These are phyloP conservation scores for Chalciporus piperatoides DNA, from an alignment of 1,284 basidiomycete species.

Conservation along the genomic window DNA sequence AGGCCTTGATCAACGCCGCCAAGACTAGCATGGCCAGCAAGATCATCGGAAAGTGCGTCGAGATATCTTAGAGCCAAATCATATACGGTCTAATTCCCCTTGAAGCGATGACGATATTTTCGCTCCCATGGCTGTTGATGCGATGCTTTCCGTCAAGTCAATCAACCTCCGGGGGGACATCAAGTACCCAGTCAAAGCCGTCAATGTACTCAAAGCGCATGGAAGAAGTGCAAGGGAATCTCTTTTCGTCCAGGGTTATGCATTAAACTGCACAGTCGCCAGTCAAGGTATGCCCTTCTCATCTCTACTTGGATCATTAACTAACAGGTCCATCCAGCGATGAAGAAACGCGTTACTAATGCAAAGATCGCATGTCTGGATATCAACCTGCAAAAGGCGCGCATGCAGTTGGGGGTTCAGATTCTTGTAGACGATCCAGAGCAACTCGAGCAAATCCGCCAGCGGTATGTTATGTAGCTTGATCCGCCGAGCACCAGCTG, in stretches of 20 bases:
- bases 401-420: conserved; percentile 98
- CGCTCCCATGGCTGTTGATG: conserved; percentile 97
- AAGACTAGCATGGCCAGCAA: conserved; percentile 99
- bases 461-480: conserved; percentile 52
- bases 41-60: conserved; percentile 84
- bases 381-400: conserved; percentile 95
- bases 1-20: conserved; percentile 93
- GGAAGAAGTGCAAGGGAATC: conserved; percentile 96
- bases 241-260: conserved; percentile 94
- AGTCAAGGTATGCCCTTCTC: conserved; percentile 72
- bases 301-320: neutral
- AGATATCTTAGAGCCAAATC: conserved; percentile 2
- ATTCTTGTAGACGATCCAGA: conserved; percentile 97
- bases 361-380: conserved; percentile 99
- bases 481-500: conserved; percentile 1
- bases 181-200: conserved; percentile 99
- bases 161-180: conserved; percentile 93
- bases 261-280: conserved; percentile 97
- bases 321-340: conserved; percentile 54
- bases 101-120: conserved; percentile 95
- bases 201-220: conserved; percentile 99
- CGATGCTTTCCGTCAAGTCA: conserved; percentile 97
- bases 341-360: conserved; percentile 92
- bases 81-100: conserved; percentile 8
- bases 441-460: conserved; percentile 95